Base-by-base conservation (phyloP, 495 filamentous ascomycete species). In the Aspergillus diversus region DNA sequence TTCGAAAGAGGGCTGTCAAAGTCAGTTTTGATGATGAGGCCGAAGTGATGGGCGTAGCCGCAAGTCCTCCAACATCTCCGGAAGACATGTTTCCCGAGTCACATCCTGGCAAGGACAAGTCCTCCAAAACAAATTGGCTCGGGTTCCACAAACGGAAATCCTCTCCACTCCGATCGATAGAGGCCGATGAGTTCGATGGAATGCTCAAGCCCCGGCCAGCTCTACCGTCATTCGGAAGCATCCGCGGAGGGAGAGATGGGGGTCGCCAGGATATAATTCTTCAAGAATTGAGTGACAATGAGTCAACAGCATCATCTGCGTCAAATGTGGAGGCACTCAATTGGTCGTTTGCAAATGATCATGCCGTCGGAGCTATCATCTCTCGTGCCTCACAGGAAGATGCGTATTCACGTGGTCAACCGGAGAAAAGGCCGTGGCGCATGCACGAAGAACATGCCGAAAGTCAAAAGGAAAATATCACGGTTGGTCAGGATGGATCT, bases 11-110 rank as follows among this genome's bases (percentile, higher is more conserved):
- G 69, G 77, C 80, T 32, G 87, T 83, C 7, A 86, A 92, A 55
- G 93, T 97, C 64, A 97, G 92, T 74, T 97, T 97, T 66, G 91
- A 95, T 64, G 92, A 96, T 27, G 83, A 85, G 39, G 79, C 86
- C 1, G 81, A 87, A 46, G 74, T 87, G 56, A 84, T 88, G 9
- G 88, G 84, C 21, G 79, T 86, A 34, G 84, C 86, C 7, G 85
- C 83, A 16, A 82, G 77, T 32, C 74, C 85, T 33, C 71, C 79
- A 9, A 80, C 78, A 5, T 81, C 80, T 17, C 77, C 75, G 5
- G 86, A 80, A 33, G 75, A 86, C 3, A 80, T 84, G 7, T 48
- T 72, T 34, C 64, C 79, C 0, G 71, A 79, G 31, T 88, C 83
- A 60, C 83, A 86, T 17, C 70, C 73, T 13, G 70, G 59, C 70